Conservation (phyloP, 495 filamentous ascomycete genomes). For the Aspergillus conjunctus region DNA sequence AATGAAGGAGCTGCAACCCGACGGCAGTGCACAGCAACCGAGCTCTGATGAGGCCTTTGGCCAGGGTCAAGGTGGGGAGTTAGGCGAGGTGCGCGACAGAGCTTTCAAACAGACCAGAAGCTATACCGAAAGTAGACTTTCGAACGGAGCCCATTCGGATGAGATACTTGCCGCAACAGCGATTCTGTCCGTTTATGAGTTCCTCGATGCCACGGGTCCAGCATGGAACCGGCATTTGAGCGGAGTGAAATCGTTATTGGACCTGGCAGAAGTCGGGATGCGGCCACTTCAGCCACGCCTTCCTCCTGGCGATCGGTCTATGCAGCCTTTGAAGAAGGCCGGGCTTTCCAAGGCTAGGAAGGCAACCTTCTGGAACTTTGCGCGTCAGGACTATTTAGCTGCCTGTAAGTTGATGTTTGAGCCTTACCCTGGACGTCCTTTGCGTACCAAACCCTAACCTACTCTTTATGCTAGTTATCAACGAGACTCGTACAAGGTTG, state of each 20-base stretch:
- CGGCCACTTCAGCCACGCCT: constrained; percentile 54
- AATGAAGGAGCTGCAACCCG: constrained; percentile 58
- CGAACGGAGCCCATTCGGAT: constrained; percentile 54
- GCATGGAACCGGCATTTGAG: constrained; percentile 67
- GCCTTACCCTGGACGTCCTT: constrained; percentile 2
- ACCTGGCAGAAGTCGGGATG: constrained; percentile 65
- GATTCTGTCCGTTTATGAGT: constrained; percentile 66
- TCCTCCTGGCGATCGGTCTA: constrained; percentile 37
- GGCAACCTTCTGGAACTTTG: constrained; percentile 69
- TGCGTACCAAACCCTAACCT: background rate
- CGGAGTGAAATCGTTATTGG: constrained; percentile 63
- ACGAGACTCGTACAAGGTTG: constrained; percentile 60
- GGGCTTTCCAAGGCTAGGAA: constrained; percentile 56
- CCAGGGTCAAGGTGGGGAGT: constrained; percentile 42
- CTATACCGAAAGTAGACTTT: constrained; percentile 42
- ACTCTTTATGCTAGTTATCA: constrained; percentile 50
- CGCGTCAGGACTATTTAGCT: constrained; percentile 64
- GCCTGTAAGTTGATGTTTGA: constrained; percentile 52
- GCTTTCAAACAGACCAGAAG: constrained; percentile 45
- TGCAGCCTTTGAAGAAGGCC: constrained; percentile 34
- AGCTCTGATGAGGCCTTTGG: constrained; percentile 41
- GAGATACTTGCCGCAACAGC: constrained; percentile 64
- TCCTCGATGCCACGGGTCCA: constrained; percentile 59
- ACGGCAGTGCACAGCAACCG: constrained; percentile 41
- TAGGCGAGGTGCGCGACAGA: constrained; percentile 35